Evolutionary conservation across 2,329 filamentous ascomycete genomes (phyloP).

Genomic region (Exophiala sideris): DNA sequence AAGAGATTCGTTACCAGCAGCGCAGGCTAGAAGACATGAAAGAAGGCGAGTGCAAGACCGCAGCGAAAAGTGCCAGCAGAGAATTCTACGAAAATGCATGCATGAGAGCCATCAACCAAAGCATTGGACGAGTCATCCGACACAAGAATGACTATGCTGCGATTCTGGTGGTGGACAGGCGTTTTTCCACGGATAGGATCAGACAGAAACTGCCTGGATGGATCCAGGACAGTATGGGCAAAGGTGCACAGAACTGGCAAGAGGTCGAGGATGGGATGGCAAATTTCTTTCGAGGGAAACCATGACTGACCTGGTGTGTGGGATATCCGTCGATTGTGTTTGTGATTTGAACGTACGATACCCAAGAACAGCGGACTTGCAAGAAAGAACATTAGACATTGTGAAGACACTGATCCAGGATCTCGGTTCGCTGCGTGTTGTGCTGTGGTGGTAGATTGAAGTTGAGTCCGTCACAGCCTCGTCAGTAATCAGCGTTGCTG

Average conservation of each 20-base stretch:
- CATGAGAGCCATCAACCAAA: slow-evolving; percentile 96
- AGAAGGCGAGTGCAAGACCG: slow-evolving; percentile 27
- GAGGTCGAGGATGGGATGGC: slow-evolving; percentile 58
- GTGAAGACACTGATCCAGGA: no score
- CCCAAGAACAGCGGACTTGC: no score
- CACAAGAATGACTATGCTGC: slow-evolving; percentile 86
- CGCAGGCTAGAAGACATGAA: slow-evolving; percentile 18
- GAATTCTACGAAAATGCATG: slow-evolving; percentile 93
- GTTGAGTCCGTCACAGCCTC: no score
- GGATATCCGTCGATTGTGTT: no score
- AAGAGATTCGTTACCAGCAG: slow-evolving; percentile 38
- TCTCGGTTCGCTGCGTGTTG: no score
- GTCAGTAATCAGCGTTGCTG: no score
- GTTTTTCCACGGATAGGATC: slow-evolving; percentile 73
- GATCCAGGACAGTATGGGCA: slow-evolving; percentile 70
- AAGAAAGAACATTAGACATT: no score
- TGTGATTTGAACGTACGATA: no score
- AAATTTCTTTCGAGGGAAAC: slow-evolving; percentile 49
- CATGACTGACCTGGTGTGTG: background rate
- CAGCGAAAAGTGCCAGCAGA: slow-evolving; percentile 54
- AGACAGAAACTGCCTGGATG: slow-evolving; percentile 78
- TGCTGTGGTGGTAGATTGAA: no score
- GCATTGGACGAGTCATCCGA: slow-evolving; percentile 86
- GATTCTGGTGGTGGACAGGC: slow-evolving; percentile 77
- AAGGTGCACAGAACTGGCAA: slow-evolving; percentile 52